Base-by-base conservation (phyloP, 2,329 filamentous ascomycete genomes). In the Pseudophaeomoniella oleicola region DNA sequence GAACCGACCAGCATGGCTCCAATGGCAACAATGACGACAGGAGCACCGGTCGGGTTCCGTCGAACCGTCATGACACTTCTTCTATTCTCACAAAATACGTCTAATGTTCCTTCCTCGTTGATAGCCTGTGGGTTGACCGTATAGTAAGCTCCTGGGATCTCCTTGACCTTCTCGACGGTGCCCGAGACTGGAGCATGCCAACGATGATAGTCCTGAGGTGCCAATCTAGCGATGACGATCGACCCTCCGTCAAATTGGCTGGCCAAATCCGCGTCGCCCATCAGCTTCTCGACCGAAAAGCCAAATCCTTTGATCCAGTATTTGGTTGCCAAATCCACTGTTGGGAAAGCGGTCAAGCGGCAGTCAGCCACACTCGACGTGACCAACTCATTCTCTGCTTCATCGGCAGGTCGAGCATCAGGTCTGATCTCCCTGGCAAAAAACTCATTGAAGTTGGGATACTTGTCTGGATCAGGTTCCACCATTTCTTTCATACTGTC, bases 1-100 rank as follows among this genome's bases (percentile, higher is more conserved):
- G 51, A 57, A 2, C 60, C 60, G 1, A 63, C 60, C 16, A 63
- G 47, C 60, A 63, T 63, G 2, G 60, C 60, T 5, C 60, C 60
- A 2, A 63, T 58, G 3, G 60, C 60, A 12, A 63, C 44, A 16
- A 63, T 41, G 1, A 55, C 57, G 12, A 63, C 46, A 0, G 44
- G 48, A 6, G 44, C 39, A 1, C 49, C 49, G 1, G 51, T 57
- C 1, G 39, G 43, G 1, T 37, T 38, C 2, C 58, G 49, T 18
- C 49, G 43, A 17, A 62, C 34, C 27, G 54, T 39, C 59, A 62
- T 62, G 19, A 63, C 56, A 3, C 47, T 53, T 11, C 60, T 45
- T 38, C 49, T 51, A 43, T 63, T 63, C 47, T 63, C 58, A 39
- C 58, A 62, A 41, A 62, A 63, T 2, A 63, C 60, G 39, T 62